Conservation (phyloP, 2,329 filamentous ascomycete species). For the Diplodia corticola region DNA sequence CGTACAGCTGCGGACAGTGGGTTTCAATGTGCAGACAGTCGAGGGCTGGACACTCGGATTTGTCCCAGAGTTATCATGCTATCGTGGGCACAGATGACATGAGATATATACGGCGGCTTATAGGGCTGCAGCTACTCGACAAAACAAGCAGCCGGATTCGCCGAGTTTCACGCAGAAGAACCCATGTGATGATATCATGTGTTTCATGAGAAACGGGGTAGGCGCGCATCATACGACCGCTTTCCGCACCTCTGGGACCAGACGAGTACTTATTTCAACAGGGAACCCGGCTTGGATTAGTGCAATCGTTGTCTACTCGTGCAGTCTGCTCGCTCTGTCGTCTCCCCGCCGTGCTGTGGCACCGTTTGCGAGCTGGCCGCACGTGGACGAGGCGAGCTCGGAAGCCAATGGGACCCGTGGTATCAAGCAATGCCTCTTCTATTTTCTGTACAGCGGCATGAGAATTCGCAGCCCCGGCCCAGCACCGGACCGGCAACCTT, state of each 20-base stretch:
- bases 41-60: background rate
- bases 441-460: constrained; percentile 26
- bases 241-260: background rate
- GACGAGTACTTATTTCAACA: background rate
- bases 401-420: background rate
- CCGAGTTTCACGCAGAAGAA: background rate
- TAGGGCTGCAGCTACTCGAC: constrained; percentile 18
- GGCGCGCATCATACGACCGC: background rate
- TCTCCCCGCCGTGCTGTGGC: background rate
- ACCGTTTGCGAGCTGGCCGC: background rate
- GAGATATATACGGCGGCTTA: background rate
- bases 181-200: background rate
- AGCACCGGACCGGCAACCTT: constrained; percentile 41
- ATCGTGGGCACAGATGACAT: background rate
- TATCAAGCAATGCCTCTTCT: constrained; percentile 21
- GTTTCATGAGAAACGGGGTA: background rate
- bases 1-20: background rate
- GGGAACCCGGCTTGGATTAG: too few relatives aligned
- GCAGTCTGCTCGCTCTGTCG: background rate
- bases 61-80: background rate
- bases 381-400: background rate
- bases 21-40: background rate
- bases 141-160: constrained; percentile 12
- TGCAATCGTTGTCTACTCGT: background rate
- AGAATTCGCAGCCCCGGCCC: constrained; percentile 27